Base-by-base conservation (phyloP, 208 protist genomes). In the Trypanosoma rangeli region DNA sequence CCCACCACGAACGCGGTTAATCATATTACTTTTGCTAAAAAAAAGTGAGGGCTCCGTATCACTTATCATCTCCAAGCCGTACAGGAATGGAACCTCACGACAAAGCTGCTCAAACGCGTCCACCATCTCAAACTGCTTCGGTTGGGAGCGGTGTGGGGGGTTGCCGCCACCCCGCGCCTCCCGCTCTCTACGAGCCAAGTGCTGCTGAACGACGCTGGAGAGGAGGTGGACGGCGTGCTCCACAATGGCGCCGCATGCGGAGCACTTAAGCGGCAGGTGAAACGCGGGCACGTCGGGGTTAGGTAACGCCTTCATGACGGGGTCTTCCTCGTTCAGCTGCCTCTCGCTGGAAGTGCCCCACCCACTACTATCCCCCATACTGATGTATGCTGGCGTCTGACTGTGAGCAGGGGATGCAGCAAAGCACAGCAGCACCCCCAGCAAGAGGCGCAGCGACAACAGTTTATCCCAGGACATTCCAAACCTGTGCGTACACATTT, bases 201-300 rank as follows among this genome's bases (percentile, higher is more conserved):
- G 59, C 1, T 29, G 33, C 24, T 54, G 49, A 62, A 76, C 66
- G 24, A 55, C 64, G 18, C 56, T 55, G 9, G 31, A 2, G 1
- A 76, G 49, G 28, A 76, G 64, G 28, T 68, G 35, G 1, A 76
- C 57, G 9, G 64, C 64, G 2, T 71, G 49, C 59, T 71, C 64
- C 16, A 70, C 53, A 44, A 76, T 35, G 26, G 71, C 71, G n/a
- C 71, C 71, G 26, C 71, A 76, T 18, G 71, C 71, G 5, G 63
- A 63, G 37, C 71, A 76, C 57, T 67, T 64, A 3, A 76, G 71
- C 2, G 71, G 64, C 8, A 35, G 22, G 5, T 39, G 31, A 8
- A 70, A 24, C 37, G 67, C 24, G 1, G 64, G 71, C 8, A 42
- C 33, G 5, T 24, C 44, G 29, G 70, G 70, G 31, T 75, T 44